Conservation (phyloP, 179 eudicot species). For the Heliamphora pulchella region DNA sequence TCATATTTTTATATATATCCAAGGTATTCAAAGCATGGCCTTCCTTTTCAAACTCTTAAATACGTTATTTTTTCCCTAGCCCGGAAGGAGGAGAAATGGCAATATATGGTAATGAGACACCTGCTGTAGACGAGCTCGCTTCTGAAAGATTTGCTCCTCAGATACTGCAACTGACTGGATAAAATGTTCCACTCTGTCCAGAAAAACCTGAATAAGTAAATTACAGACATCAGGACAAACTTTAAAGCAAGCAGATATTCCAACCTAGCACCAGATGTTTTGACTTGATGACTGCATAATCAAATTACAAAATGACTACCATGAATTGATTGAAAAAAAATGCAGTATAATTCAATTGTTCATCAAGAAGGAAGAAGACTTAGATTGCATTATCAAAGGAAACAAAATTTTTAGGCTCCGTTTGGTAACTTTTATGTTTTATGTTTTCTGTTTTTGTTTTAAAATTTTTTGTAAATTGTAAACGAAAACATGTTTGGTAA, state of each 20-base stretch:
- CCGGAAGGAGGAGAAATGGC: not conserved
- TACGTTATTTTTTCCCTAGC: not conserved
- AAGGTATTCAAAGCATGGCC: not conserved
- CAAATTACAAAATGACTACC: not conserved
- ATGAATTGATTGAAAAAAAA: not conserved
- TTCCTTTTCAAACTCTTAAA: not conserved
- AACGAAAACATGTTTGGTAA: no score
- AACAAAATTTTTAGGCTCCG: no score
- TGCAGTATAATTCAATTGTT: not conserved
- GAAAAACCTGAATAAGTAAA: conserved; percentile 46
- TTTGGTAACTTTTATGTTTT: no score
- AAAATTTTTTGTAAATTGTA: no score
- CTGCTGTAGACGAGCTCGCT: conserved; percentile 84
- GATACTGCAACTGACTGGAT: conserved; percentile 79
- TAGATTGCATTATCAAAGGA: not conserved
- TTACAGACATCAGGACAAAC: not conserved
- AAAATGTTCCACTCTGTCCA: conserved; percentile 88
- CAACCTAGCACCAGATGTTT: conserved; percentile 6
- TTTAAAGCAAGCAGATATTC: not conserved
- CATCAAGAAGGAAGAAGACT: not conserved
- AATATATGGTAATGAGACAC: conserved; percentile 25
- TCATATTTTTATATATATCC: not conserved
- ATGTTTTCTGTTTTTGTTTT: no score
- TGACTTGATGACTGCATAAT: not conserved
- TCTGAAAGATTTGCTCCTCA: conserved; percentile 92